Evolutionary conservation across 345 rosid species (phyloP), one percentile per base, ranked within the genome.

Genomic region (Noccaea bulbosa): DNA sequence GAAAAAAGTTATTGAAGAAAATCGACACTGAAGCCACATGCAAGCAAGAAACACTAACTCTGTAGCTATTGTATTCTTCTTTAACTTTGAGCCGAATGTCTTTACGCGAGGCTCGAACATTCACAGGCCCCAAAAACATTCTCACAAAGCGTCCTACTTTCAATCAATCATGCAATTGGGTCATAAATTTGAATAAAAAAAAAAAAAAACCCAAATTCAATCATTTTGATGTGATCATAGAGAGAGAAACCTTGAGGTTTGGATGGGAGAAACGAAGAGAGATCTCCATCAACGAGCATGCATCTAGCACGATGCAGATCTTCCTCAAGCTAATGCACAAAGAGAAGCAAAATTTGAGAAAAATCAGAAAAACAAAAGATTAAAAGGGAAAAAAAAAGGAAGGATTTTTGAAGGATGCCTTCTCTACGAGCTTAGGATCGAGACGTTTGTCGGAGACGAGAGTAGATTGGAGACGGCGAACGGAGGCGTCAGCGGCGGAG

Each of bases 41-140:
- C 62, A 69, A 39, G 24, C 38, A 40, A 11, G 32, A 17, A 39
- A 56, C 4, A 65, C 73, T 17, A 73, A 88, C 99, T 74, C 98
- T 86, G 80, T 88, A 95, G 64, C 92, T 81, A 83, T 92, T 95
- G 81, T 95, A 95, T 77, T 95, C 98, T 78, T 95, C 99, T 81
- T 95, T 95, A 62, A 88, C 97, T 86, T 95, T 92, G 72, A 92
- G 84, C 55, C 84, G 96, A 41, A 92, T 77, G 44, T 92, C 98
- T 78, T 90, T 92, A 74, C 88, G 86, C 53, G 82, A 78, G 48
- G 98, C 99, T 30, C 91, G 84, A 64, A 95, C 99, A 77, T 92
- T 95, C 50, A 95, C 85, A 49, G 99, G 98, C 3, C 99, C 99
- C 82, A 92, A 60, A 73, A 95, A 92, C 96, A 83, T 90, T 74